Percentiles rank a stretch among this genome's conserved stretches.
Conservation (phyloP, 345 rosid genomes). For the Rubroshorea leprosula region DNA sequence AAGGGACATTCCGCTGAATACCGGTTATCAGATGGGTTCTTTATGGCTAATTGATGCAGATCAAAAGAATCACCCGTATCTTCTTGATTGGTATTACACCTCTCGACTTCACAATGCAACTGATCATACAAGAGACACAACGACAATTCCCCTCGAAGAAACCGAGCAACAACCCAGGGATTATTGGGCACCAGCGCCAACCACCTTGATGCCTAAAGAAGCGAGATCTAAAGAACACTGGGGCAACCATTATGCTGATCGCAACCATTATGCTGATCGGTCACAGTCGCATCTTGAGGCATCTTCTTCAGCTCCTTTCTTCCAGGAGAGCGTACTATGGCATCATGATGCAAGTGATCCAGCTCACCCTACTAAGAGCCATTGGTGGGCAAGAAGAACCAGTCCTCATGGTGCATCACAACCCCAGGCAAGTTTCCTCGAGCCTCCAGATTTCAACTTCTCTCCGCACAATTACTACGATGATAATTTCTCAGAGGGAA, state of each 20-base stretch:
- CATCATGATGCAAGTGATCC: slow-evolving; percentile 40
- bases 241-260: slow-evolving; percentile 26
- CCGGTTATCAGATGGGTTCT: slow-evolving; percentile 43
- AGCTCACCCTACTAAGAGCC: slow-evolving; percentile 33
- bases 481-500: slow-evolving; percentile 39
- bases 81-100: slow-evolving; percentile 87
- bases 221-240: slow-evolving; percentile 29
- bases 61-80: slow-evolving; percentile 70
- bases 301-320: slow-evolving; percentile 61
- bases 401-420: slow-evolving; percentile 21
- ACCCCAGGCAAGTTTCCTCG: slow-evolving; percentile 46
- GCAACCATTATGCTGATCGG: slow-evolving; percentile 28
- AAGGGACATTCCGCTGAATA: slow-evolving; percentile 43
- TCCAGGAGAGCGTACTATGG: slow-evolving; percentile 61
- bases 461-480: slow-evolving; percentile 10
- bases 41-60: slow-evolving; percentile 66
- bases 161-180: slow-evolving; percentile 34
- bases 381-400: slow-evolving; percentile 90
- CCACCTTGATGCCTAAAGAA: slow-evolving; percentile 28
- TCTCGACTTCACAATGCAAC: slow-evolving; percentile 35
- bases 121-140: slow-evolving; percentile 19
- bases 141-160: slow-evolving; percentile 17
- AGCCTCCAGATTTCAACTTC: slow-evolving; percentile 56
- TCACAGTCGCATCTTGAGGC: slow-evolving; percentile 55
- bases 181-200: slow-evolving; percentile 39